Evolutionary conservation across 2,329 filamentous ascomycete genomes (phyloP).

Genomic region (Balansia obtecta): DNA sequence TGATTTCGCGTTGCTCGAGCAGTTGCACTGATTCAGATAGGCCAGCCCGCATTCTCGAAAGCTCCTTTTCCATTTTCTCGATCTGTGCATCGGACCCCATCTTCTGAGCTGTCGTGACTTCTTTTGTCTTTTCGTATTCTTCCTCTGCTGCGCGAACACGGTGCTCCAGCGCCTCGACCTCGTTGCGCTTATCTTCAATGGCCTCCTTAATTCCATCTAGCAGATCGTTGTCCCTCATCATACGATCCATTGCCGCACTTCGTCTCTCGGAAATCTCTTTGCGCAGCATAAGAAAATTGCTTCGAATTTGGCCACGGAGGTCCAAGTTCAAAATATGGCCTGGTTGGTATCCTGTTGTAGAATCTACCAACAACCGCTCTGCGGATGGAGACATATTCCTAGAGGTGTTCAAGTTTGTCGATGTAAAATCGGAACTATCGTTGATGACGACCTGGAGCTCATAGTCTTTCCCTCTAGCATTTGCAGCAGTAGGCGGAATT

Average conservation of each 20-base stretch:
- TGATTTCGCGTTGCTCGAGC: constrained; percentile 92
- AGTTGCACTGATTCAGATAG: constrained; percentile 78
- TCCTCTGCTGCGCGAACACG: constrained; percentile 78
- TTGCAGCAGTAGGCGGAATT: constrained; percentile 72
- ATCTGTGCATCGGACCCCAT: constrained; percentile 85
- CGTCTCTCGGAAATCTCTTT: constrained; percentile 90
- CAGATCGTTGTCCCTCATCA: constrained; percentile 89
- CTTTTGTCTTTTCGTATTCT: constrained; percentile 88
- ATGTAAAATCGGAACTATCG: constrained; percentile 63
- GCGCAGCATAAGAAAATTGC: constrained; percentile 61
- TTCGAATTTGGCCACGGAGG: constrained; percentile 70
- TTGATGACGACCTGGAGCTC: constrained; percentile 78
- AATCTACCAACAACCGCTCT: constrained; percentile 71
- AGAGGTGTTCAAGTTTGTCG: constrained; percentile 41
- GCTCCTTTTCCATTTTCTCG: constrained; percentile 96
- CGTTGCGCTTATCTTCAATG: constrained; percentile 86
- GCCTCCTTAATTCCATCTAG: constrained; percentile 92
- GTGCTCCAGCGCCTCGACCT: constrained; percentile 86
- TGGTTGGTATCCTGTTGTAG: constrained; percentile 78
- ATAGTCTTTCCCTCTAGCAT: constrained; percentile 74
- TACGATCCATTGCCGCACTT: constrained; percentile 69
- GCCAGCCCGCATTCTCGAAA: constrained; percentile 81
- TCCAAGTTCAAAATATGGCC: constrained; percentile 82
- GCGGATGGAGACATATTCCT: constrained; percentile 27
- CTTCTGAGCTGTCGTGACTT: constrained; percentile 75